Percentiles rank a stretch among this genome's conserved stretches.
phyloP scores from a whole-genome alignment of 78 protist species.

The Speleostelium caveatum region DNA sequence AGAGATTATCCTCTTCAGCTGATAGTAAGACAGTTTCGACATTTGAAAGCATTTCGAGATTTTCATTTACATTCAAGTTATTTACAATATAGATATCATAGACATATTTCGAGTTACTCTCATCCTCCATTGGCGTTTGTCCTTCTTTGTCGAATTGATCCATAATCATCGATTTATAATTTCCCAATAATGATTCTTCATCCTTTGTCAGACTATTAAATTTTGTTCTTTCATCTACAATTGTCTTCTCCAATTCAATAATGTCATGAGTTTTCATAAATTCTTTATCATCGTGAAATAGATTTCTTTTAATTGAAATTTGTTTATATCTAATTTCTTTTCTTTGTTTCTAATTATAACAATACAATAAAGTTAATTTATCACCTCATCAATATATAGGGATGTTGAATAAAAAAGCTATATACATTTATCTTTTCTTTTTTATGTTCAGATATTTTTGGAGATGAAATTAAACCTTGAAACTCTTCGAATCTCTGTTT shows the following conservation, averaged over 20 bases:
- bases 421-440: slow-evolving; percentile 43
- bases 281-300: slow-evolving; percentile 32
- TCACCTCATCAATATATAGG: not conserved
- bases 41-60: not conserved
- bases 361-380: not conserved
- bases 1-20: slow-evolving; percentile 51
- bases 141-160: not conserved
- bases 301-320: slow-evolving; percentile 47
- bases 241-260: slow-evolving; percentile 58
- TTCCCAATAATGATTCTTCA: slow-evolving; percentile 53
- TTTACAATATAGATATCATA: slow-evolving; percentile 14
- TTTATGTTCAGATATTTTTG: slow-evolving; percentile 42
- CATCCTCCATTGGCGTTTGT: not conserved
- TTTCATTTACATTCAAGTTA: not conserved
- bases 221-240: not conserved
- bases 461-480: slow-evolving; percentile 32
- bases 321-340: slow-evolving; percentile 76
- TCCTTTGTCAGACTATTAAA: slow-evolving; percentile 31
- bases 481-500: slow-evolving; percentile 58
- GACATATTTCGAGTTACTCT: slow-evolving; percentile 29
- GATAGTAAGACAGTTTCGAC: slow-evolving; percentile 21
- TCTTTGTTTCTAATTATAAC: slow-evolving; percentile 57
- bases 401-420: not conserved
- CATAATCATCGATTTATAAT: slow-evolving; percentile 34
- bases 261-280: slow-evolving; percentile 27